Base-by-base conservation (phyloP, 306 rosid species). In the Trichosanthes cucumerina region DNA sequence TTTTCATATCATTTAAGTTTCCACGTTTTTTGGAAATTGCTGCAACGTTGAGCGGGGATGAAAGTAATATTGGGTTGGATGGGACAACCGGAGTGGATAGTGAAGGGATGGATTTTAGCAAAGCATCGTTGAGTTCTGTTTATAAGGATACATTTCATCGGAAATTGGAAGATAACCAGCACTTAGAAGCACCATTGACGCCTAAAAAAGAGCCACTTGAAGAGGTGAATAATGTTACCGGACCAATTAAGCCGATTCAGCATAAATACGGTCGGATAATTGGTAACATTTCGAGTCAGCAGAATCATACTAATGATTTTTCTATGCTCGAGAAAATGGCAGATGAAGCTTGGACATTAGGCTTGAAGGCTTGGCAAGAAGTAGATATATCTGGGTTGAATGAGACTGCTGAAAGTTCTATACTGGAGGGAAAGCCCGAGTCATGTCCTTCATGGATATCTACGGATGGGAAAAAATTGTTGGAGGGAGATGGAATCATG, bases 391-490 rank as follows among this genome's bases (percentile, higher is more conserved):
- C 81, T 78, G 91, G 85, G 65, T 86, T 56, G 1, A 81, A 71
- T 75, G 97, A 88, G 74, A 46, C 69, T 39, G 70, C 77, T 58
- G 96, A 88, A 78, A 88, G 84, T 79, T 83, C 92, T 63, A n/a
- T 88, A 23, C 6, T 88, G 44, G 98, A 91, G 63, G 93, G 86
- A 81, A 88, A 81, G 80, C 56, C 87, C 0, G 97, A 91, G 82
- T 83, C 91, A 9, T 92, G 99, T 75, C 99, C 98, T 82, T 92
- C 97, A 41, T 95, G 99, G 99, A 81, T 95, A 87, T 91, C 97
- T 7, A 62, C 91, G 79, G 81, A 81, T 36, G 91, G 97, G 79
- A 88, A 87, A 60, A 92, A 91, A 73, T 80, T 95, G 89, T 69
- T 76, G 62, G 83, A 62, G 79, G 96, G 93, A 86, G 98, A 88